Evolutionary conservation across 2,329 filamentous ascomycete species (phyloP).

Genomic region (Sporothrix brasiliensis): DNA sequence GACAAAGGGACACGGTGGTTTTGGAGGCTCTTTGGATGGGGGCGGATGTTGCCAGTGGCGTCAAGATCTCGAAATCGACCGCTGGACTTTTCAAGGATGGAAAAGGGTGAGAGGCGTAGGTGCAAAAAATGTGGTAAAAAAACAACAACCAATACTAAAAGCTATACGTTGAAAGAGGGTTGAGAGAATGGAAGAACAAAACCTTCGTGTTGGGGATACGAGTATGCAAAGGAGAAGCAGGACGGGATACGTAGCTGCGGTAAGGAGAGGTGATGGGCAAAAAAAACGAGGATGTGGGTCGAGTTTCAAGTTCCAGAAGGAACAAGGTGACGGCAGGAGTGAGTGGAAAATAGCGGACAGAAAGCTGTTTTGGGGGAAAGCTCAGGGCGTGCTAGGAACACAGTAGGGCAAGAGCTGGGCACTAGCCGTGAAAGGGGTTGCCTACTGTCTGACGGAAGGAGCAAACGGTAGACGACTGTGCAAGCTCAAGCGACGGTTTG

Average conservation of each 20-base stretch:
- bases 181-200: conserved; percentile 25
- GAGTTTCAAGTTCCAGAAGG: conserved; percentile 31
- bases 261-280: conserved; percentile 12
- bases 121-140: conserved; percentile 18
- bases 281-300: conserved; percentile 32
- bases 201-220: conserved; percentile 22
- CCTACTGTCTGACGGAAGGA: conserved; percentile 3
- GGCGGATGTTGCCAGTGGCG: neutral
- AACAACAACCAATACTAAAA: conserved; percentile 21
- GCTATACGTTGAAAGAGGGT: conserved; percentile 26
- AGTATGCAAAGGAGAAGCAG: conserved; percentile 12
- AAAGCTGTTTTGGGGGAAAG: conserved; percentile 26
- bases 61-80: conserved; percentile 23
- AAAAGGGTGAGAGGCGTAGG: neutral
- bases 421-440: conserved; percentile 21
- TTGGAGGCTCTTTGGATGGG: conserved; percentile 18
- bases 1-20: conserved; percentile 8
- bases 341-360: conserved; percentile 19
- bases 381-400: conserved; percentile 24
- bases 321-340: conserved; percentile 2
- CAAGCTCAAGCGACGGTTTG: neutral
- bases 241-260: neutral
- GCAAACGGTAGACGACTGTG: neutral
- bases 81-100: conserved; percentile 19
- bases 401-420: conserved; percentile 7